Conservation (phyloP, 148 eudicot species). For the Chenopodium berlandieri region DNA sequence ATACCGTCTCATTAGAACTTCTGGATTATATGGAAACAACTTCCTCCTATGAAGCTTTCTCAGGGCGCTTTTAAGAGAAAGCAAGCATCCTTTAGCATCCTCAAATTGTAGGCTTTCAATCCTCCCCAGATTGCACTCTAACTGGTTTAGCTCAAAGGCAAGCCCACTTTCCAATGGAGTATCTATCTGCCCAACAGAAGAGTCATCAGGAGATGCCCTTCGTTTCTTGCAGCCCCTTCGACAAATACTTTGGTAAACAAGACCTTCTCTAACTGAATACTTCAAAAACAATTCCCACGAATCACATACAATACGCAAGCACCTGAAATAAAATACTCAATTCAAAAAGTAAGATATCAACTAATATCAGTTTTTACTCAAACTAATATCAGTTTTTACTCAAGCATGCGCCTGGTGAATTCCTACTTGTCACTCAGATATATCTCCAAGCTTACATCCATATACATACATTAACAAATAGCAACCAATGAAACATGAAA, state of each 20-base stretch:
- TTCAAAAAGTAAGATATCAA: slow-evolving; percentile 4
- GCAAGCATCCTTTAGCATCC: slow-evolving; percentile 59
- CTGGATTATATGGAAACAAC: slow-evolving; percentile 87
- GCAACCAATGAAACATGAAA: background rate
- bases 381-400: background rate
- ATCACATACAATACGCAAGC: slow-evolving; percentile 65
- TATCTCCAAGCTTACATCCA: background rate
- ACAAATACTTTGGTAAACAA: slow-evolving; percentile 18
- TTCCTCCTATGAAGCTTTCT: slow-evolving; percentile 58
- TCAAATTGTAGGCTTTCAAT: slow-evolving; percentile 34
- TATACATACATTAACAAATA: background rate
- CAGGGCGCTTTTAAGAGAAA: slow-evolving; percentile 56
- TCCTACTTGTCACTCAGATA: background rate
- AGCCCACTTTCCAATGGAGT: slow-evolving; percentile 15
- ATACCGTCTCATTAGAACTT: slow-evolving; percentile 76
- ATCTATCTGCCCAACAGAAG: slow-evolving; percentile 22
- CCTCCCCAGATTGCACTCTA: slow-evolving; percentile 17
- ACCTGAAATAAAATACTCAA: slow-evolving; percentile 37
- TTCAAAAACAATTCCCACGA: slow-evolving; percentile 60
- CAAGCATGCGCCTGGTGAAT: background rate
- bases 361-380: background rate
- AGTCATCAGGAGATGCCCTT: slow-evolving; percentile 31
- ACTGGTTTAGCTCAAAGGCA: slow-evolving; percentile 21
- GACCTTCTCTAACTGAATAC: slow-evolving; percentile 30
- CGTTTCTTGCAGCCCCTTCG: slow-evolving; percentile 40